Evolutionary conservation across 2,329 filamentous ascomycete species (phyloP).

Genomic region (Epichloe coenophiala): DNA sequence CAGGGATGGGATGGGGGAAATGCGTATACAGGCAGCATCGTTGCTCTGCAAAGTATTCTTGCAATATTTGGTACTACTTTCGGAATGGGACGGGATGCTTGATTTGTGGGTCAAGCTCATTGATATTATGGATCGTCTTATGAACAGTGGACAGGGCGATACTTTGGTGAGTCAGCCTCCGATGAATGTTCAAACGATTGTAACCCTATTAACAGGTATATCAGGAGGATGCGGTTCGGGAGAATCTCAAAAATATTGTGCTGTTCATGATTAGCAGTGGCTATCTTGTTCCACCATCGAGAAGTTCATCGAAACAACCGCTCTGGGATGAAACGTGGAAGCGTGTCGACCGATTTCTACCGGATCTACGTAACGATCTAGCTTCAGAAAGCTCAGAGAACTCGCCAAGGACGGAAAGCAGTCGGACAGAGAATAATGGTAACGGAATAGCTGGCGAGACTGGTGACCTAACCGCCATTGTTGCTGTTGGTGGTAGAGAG

Average conservation of each 20-base stretch:
- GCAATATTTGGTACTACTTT: slow-evolving; percentile 77
- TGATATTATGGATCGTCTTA: slow-evolving; percentile 86
- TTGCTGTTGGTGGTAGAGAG: neutral
- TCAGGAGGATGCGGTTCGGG: slow-evolving; percentile 86
- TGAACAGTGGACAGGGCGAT: slow-evolving; percentile 89
- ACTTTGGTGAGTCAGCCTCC: slow-evolving; percentile 49
- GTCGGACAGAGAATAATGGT: neutral
- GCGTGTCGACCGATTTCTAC: slow-evolving; percentile 50
- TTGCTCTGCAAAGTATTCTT: slow-evolving; percentile 91
- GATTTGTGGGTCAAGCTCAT: slow-evolving; percentile 88
- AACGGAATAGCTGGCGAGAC: neutral
- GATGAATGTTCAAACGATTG: neutral
- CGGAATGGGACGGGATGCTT: slow-evolving; percentile 76
- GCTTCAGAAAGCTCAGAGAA: slow-evolving; percentile 31
- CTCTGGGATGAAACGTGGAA: slow-evolving; percentile 53
- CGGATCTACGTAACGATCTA: slow-evolving; percentile 44
- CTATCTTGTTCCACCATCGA: slow-evolving; percentile 59
- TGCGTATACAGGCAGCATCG: slow-evolving; percentile 79
- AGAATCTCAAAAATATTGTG: slow-evolving; percentile 91
- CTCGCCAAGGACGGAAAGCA: neutral
- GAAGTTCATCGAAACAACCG: slow-evolving; percentile 39
- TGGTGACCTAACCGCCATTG: neutral
- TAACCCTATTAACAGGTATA: slow-evolving; percentile 6
- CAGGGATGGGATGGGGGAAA: slow-evolving; percentile 87
- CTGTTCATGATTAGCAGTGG: slow-evolving; percentile 89